A percentile compares a stretch with the other conserved stretches of the same genome.
Evolutionary conservation across 2,329 filamentous ascomycete genomes (phyloP).

Genomic region (Rutstroemia sp.): DNA sequence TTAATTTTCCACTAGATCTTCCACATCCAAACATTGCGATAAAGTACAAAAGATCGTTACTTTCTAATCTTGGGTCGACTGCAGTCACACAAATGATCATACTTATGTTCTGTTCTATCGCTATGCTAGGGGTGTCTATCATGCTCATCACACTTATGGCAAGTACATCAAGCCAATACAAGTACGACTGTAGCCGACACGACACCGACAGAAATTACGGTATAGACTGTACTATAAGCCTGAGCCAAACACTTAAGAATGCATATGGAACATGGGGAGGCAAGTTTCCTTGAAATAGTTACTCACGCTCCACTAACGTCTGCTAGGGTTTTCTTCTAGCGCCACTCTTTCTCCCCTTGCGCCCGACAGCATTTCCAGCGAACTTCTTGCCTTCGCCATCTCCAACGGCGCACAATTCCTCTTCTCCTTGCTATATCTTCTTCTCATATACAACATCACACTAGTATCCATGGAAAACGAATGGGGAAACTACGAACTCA

Average conservation of each 20-base stretch:
- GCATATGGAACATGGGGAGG: conserved; percentile 15
- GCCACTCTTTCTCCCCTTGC: conserved; percentile 11
- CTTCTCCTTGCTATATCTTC: conserved; percentile 15
- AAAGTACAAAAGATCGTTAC: conserved; percentile 19
- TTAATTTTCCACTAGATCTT: conserved; percentile 4
- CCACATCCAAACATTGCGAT: conserved; percentile 21
- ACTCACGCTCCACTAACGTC: neutral
- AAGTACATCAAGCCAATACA: neutral
- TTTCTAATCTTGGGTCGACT: conserved; percentile 17
- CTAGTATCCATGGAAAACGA: conserved; percentile 21
- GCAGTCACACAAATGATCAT: conserved; percentile 19
- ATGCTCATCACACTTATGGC: conserved; percentile 10
- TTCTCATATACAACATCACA: conserved; percentile 18
- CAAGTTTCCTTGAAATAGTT: neutral
- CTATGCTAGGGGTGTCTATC: conserved; percentile 13
- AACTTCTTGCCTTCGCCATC: conserved; percentile 16
- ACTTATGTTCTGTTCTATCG: conserved; percentile 14
- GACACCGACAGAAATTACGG: no score
- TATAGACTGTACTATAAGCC: neutral
- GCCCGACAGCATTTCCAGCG: conserved; percentile 11
- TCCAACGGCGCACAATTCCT: conserved; percentile 20
- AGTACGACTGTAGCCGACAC: neutral
- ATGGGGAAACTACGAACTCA: conserved; percentile 16
- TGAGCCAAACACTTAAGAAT: conserved; percentile 1
- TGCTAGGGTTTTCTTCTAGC: conserved; percentile 13